Evolutionary conservation across 2,329 filamentous ascomycete species (phyloP), one percentile per base, ranked within the genome.

Genomic region (Mycosphaerelloides madeirae): DNA sequence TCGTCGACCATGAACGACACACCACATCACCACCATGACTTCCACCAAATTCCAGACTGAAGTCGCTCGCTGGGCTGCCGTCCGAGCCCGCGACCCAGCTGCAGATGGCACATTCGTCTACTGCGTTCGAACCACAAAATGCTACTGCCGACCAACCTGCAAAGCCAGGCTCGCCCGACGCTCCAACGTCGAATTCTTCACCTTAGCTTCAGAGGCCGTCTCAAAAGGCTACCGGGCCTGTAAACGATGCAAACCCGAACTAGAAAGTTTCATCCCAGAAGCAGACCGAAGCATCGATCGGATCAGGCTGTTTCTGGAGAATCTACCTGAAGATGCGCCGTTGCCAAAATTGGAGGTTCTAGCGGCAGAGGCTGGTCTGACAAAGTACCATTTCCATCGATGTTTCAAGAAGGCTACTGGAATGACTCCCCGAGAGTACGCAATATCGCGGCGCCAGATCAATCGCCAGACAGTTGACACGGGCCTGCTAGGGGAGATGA

Each of bases 131-230:
- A 75, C 75, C 1, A 80, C 77, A 3, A 68, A 66, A 34, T 77
- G 79, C 39, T 83, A 79, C 63, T 83, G 80, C 59, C 73, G 79
- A 1, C 79, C 80, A 1, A 78, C 72, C 15, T 84, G 80, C 59
- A 74, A 75, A 13, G 73, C 76, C 3, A 74, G 79, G n/a, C 72
- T 86, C 12, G 74, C 77, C 1, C 68, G 72, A 2, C 69, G 77
- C n/a, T 71, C 77, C 9, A 75, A 77, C 15, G 68, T 86, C 25
- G 63, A 67, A 25, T 84, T 81, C 62, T 80, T 72, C 61, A 59
- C 70, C 13, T 69, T 65, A 0, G 56, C 68, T 0, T 48, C 58
- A 0, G 67, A 73, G 22, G 80, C 80, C 1, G 68, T 71, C 52
- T 58, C 61, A 9, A 70, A 68, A 13, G 60, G 78, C 1, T 82